phyloP scores from a whole-genome alignment of 441 rosid species.

The Pelargonium fulgidum region DNA sequence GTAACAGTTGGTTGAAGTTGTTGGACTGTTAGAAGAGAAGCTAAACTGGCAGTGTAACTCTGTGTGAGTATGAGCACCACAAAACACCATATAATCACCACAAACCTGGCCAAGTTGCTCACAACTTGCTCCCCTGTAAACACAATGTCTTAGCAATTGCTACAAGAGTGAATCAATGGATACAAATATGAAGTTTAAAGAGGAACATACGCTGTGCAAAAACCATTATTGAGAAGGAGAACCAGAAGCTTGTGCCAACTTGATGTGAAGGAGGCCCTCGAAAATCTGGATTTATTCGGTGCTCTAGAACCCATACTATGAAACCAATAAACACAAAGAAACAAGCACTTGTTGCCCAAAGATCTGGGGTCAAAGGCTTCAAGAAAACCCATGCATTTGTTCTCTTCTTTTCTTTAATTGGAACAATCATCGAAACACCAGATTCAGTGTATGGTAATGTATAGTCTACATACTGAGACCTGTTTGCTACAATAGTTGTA shows the following conservation, averaged over 20 bases:
- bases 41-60: slow-evolving; percentile 54
- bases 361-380: slow-evolving; percentile 47
- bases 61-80: slow-evolving; percentile 51
- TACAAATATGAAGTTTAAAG: too few relatives aligned
- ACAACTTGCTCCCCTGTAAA: slow-evolving; percentile 44
- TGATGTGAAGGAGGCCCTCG: slow-evolving; percentile 38
- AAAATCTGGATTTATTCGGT: slow-evolving; percentile 46
- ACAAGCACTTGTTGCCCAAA: slow-evolving; percentile 40
- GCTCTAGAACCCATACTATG: slow-evolving; percentile 55
- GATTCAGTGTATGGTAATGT: slow-evolving; percentile 50
- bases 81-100: slow-evolving; percentile 53
- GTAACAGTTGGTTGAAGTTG: slow-evolving; percentile 33
- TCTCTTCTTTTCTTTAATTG: slow-evolving; percentile 24
- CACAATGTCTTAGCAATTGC: background rate
- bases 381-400: slow-evolving; percentile 40
- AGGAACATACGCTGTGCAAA: slow-evolving; percentile 34
- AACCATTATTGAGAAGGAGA: slow-evolving; percentile 65
- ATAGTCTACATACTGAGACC: slow-evolving; percentile 47
- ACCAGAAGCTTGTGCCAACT: slow-evolving; percentile 51
- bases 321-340: slow-evolving; percentile 43
- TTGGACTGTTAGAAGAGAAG: slow-evolving; percentile 44
- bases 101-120: slow-evolving; percentile 37
- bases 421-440: slow-evolving; percentile 45
- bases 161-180: background rate
- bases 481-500: slow-evolving; percentile 34